Evolutionary conservation across 371 early-diverging fungal genomes (phyloP).

Genomic region (Mortierella sp.): DNA sequence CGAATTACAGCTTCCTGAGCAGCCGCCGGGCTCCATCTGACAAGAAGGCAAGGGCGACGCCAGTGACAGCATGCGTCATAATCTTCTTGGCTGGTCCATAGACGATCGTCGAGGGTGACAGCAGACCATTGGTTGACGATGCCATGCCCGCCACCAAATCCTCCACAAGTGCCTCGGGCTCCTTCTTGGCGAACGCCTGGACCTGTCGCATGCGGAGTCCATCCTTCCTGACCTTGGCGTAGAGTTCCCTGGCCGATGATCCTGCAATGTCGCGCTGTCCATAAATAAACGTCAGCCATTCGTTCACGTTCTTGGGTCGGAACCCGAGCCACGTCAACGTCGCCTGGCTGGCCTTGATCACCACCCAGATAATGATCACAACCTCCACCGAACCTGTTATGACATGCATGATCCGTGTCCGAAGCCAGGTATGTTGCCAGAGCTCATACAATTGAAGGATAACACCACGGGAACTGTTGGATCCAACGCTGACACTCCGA

Average conservation of each 20-base stretch:
- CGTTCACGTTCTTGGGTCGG: constrained; percentile 20
- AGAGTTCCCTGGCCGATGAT: constrained; percentile 33
- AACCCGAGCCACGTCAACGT: constrained; percentile 40
- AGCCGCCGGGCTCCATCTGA: constrained; percentile 42
- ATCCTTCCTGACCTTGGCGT: constrained; percentile 39
- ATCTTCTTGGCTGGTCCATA: constrained; percentile 53
- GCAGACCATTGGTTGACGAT: constrained; percentile 15
- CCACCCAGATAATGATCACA: constrained; percentile 42
- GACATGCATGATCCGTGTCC: constrained; percentile 49
- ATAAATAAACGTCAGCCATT: constrained; percentile 38
- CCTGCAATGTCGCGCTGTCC: constrained; percentile 31
- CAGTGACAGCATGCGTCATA: constrained; percentile 35
- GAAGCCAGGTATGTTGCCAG: constrained; percentile 54
- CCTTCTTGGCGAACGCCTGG: constrained; percentile 25
- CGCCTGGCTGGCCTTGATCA: constrained; percentile 30
- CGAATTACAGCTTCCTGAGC: constrained; percentile 34
- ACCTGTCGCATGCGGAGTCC: constrained; percentile 32
- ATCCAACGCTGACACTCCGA: constrained; percentile 35
- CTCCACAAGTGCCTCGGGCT: constrained; percentile 30
- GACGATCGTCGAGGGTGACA: constrained; percentile 35
- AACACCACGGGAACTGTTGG: constrained; percentile 31
- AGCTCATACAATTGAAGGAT: constrained; percentile 43
- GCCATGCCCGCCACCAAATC: constrained; percentile 33
- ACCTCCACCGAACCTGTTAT: constrained; percentile 53
- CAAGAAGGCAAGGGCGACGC: constrained; percentile 37